Conservation (phyloP, 2,329 filamentous ascomycete genomes). For the Thelonectria olida region DNA sequence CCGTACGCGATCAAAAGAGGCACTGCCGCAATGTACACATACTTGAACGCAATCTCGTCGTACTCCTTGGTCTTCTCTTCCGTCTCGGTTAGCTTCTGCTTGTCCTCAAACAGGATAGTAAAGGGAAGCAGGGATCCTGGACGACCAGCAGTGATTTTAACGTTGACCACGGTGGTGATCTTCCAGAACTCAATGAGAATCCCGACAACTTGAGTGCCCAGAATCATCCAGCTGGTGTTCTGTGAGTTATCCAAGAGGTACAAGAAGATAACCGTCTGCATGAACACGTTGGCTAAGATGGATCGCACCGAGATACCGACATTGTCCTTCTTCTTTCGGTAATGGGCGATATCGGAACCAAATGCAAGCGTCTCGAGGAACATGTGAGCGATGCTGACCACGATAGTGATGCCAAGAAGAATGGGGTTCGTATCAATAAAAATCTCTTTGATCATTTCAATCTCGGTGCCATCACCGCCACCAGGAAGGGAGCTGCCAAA, state of each 20-base stretch:
- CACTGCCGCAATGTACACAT: conserved; percentile 92
- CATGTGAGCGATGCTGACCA: conserved; percentile 91
- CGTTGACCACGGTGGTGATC: conserved; percentile 92
- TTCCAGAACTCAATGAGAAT: conserved; percentile 83
- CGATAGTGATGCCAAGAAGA: conserved; percentile 82
- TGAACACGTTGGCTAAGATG: conserved; percentile 96
- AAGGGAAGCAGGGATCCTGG: conserved; percentile 81
- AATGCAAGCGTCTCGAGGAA: conserved; percentile 96
- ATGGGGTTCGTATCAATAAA: conserved; percentile 94
- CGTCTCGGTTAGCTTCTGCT: conserved; percentile 92
- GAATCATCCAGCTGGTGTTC: conserved; percentile 98
- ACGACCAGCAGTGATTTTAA: conserved; percentile 76
- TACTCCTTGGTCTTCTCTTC: conserved; percentile 99
- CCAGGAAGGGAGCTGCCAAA: conserved; percentile 76
- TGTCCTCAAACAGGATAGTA: conserved; percentile 88
- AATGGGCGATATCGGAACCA: conserved; percentile 96
- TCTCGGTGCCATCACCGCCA: conserved; percentile 89
- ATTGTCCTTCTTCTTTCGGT: conserved; percentile 99
- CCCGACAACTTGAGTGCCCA: conserved; percentile 90
- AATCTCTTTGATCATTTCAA: conserved; percentile 97
- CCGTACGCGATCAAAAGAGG: conserved; percentile 91
- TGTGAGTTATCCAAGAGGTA: conserved; percentile 98
- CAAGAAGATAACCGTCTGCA: conserved; percentile 95
- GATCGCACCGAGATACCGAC: conserved; percentile 96
- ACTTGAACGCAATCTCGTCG: conserved; percentile 96